Evolutionary conservation across 306 rosid species (phyloP).

Genomic region (Lathyrus sativus): DNA sequence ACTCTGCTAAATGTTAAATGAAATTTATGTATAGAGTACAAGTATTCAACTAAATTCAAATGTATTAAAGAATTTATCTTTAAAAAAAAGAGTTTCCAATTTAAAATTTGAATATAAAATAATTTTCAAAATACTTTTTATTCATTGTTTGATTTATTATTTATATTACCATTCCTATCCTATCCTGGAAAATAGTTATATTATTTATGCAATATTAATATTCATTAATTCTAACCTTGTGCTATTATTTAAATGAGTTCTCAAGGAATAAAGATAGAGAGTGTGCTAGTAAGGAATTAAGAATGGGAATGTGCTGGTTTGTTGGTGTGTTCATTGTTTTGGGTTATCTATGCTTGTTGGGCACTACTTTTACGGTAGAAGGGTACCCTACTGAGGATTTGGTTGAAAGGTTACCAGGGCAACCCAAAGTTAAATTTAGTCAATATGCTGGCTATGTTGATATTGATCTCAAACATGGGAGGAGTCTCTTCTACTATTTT

Average conservation of each 20-base stretch:
- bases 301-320: constrained; percentile 55
- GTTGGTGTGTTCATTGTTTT: constrained; percentile 38
- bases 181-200: no score
- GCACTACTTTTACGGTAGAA: constrained; percentile 33
- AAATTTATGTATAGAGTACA: no score
- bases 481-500: constrained; percentile 81
- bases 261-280: constrained; percentile 22
- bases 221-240: not conserved
- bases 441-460: constrained; percentile 89
- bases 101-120: no score
- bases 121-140: no score
- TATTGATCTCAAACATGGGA: constrained; percentile 65
- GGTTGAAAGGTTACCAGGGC: constrained; percentile 74
- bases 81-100: no score
- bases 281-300: constrained; percentile 15
- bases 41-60: no score
- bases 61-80: no score
- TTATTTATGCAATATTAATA: not conserved
- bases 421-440: constrained; percentile 66
- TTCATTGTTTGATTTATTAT: no score
- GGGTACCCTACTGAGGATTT: constrained; percentile 81
- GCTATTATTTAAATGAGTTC: not conserved
- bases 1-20: no score
- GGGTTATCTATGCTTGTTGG: constrained; percentile 17
- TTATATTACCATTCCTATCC: no score